These are phyloP conservation scores for Coniochaeta sp. DNA, from an alignment of 2,329 filamentous ascomycete species.

Conservation along the genomic window DNA sequence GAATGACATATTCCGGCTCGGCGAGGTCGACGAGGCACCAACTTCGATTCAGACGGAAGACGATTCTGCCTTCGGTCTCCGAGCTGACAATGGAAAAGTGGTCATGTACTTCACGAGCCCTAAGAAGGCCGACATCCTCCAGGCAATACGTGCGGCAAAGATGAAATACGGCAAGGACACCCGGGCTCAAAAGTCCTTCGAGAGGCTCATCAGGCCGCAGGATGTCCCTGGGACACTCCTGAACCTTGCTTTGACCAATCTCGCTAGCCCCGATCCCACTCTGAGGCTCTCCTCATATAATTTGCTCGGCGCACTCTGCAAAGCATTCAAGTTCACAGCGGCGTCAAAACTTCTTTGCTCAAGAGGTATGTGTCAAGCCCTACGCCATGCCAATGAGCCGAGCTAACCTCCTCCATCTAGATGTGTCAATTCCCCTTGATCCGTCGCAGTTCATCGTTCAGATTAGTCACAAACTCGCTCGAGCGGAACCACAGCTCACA, in stretches of 20 bases:
- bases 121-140: constrained; percentile 55
- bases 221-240: constrained; percentile 64
- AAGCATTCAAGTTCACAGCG: constrained; percentile 60
- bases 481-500: constrained; percentile 59
- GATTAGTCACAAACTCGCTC: constrained; percentile 57
- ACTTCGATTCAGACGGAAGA: constrained; percentile 59
- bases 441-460: constrained; percentile 58
- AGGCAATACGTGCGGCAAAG: constrained; percentile 57
- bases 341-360: constrained; percentile 55
- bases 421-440: constrained; percentile 56
- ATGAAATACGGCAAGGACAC: constrained; percentile 58
- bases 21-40: constrained; percentile 61
- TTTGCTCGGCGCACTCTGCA: constrained; percentile 57
- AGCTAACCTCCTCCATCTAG: constrained; percentile 25
- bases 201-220: constrained; percentile 60
- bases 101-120: constrained; percentile 67
- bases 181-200: constrained; percentile 52
- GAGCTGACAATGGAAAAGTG: constrained; percentile 62
- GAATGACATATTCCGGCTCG: constrained; percentile 63
- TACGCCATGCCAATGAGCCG: constrained; percentile 4
- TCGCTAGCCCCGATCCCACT: constrained; percentile 53
- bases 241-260: constrained; percentile 60
- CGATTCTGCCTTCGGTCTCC: constrained; percentile 59
- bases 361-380: constrained; percentile 38
- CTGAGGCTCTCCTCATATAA: constrained; percentile 62